A percentile compares a stretch with the other conserved stretches of the same genome.
These are phyloP conservation scores for Gossypium davidsonii DNA, from an alignment of 441 rosid genomes.

Conservation along the genomic window DNA sequence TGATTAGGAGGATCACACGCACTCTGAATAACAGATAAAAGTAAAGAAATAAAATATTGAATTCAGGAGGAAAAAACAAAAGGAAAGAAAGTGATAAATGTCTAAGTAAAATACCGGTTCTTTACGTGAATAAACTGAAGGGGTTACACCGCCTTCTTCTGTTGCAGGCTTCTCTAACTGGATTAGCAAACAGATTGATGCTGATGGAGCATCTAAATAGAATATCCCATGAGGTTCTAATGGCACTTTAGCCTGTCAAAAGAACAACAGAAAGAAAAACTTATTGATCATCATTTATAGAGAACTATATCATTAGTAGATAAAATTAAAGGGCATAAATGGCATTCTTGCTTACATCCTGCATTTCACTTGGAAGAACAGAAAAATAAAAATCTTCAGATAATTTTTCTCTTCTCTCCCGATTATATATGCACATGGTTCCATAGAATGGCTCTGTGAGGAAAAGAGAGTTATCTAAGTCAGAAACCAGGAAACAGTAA, in stretches of 20 bases:
- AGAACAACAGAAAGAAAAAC: neutral
- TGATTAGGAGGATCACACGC: neutral
- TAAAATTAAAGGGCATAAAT: constrained; percentile 6
- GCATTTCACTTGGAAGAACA: constrained; percentile 61
- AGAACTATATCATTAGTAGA: constrained; percentile 2
- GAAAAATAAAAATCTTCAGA: constrained; percentile 91
- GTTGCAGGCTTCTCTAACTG: constrained; percentile 95
- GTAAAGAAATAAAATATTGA: constrained; percentile 18
- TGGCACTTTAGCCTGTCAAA: constrained; percentile 54
- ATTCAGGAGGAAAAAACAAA: neutral
- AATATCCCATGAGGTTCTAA: constrained; percentile 75
- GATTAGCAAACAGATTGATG: constrained; percentile 81
- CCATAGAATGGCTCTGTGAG: constrained; percentile 90
- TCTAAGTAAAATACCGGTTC: constrained; percentile 77
- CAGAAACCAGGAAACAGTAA: constrained; percentile 21
- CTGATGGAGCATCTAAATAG: constrained; percentile 90
- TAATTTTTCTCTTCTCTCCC: constrained; percentile 92
- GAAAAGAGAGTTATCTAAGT: constrained; percentile 24
- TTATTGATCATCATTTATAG: neutral
- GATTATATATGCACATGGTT: constrained; percentile 80
- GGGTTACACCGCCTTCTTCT: constrained; percentile 88
- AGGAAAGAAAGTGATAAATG: neutral
- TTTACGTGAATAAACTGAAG: constrained; percentile 98
- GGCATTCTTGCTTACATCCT: constrained; percentile 58
- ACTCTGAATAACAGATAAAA: neutral